phyloP scores from a whole-genome alignment of 345 rosid genomes.

The Balakata baccata region DNA sequence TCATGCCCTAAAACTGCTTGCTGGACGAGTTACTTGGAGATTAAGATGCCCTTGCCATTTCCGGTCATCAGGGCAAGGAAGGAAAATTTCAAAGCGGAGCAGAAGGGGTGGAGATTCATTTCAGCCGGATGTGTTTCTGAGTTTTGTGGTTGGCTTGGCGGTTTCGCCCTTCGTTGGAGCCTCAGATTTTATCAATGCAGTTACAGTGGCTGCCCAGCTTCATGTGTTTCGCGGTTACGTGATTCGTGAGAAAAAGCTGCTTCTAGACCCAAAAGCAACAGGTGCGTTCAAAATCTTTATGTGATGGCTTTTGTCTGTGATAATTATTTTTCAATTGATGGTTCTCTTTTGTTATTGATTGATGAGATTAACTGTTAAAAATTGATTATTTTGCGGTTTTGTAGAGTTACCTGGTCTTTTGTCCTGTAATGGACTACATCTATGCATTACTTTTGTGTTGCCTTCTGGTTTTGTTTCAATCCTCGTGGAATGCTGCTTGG shows the following conservation, averaged over 20 bases:
- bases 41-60: conserved; percentile 8
- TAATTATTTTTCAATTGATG: background rate
- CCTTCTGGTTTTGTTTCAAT: background rate
- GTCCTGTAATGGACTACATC: too few species aligned
- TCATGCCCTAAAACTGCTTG: background rate
- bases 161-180: conserved; percentile 2
- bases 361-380: background rate
- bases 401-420: too few species aligned
- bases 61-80: background rate
- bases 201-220: conserved; percentile 3
- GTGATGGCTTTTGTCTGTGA: too few species aligned
- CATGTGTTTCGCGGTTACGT: conserved; percentile 2
- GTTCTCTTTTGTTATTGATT: background rate
- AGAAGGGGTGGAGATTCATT: background rate
- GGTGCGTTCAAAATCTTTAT: background rate
- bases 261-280: background rate
- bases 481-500: background rate
- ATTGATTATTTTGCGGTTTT: too few species aligned
- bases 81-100: background rate
- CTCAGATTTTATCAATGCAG: conserved; percentile 4
- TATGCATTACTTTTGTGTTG: background rate
- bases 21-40: background rate
- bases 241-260: background rate
- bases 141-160: conserved; percentile 1
- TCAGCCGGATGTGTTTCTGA: background rate